phyloP scores from a whole-genome alignment of 2,329 filamentous ascomycete species.

The Paracamarosporium sp. region DNA sequence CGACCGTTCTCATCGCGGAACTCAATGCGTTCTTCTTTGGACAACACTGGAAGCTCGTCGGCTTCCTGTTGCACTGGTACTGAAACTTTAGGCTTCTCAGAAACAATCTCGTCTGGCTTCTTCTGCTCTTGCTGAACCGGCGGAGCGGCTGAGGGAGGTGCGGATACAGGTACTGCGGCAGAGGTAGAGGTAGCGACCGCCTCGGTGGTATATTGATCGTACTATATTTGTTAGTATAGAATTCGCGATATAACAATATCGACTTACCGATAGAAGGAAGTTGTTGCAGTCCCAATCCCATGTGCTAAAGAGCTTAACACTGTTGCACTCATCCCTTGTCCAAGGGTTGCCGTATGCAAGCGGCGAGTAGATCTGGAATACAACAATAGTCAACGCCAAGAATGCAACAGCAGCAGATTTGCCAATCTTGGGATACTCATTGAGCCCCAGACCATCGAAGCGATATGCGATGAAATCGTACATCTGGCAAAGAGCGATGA shows the following conservation, averaged over 20 bases:
- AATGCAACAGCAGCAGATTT: conserved; percentile 76
- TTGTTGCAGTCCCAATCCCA: conserved; percentile 99
- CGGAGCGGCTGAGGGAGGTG: conserved; percentile 27
- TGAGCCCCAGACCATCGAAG: conserved; percentile 70
- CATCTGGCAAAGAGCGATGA: conserved; percentile 86
- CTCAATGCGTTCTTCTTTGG: conserved; percentile 82
- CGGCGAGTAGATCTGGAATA: conserved; percentile 86
- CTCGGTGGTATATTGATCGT: conserved; percentile 18
- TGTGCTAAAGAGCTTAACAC: conserved; percentile 82
- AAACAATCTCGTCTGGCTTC: conserved; percentile 29
- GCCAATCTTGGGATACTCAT: conserved; percentile 75
- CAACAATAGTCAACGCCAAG: conserved; percentile 74
- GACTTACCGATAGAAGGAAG: conserved; percentile 84
- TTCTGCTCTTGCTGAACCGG: conserved; percentile 19
- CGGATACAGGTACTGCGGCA: conserved; percentile 28
- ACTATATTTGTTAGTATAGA: conserved; percentile 7
- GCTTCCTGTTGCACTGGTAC: conserved; percentile 31
- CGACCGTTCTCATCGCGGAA: conserved; percentile 96
- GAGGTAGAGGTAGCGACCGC: conserved; percentile 25
- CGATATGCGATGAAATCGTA: conserved; percentile 86
- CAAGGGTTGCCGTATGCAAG: conserved; percentile 92
- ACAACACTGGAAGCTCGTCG: conserved; percentile 48
- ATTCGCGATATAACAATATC: not conserved
- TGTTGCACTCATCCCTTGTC: conserved; percentile 87
- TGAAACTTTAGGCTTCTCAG: conserved; percentile 38